A percentile compares a stretch with the other conserved stretches of the same genome.
Conservation (phyloP, 1,139 yeast genomes). For the Lodderomyces margitis region DNA sequence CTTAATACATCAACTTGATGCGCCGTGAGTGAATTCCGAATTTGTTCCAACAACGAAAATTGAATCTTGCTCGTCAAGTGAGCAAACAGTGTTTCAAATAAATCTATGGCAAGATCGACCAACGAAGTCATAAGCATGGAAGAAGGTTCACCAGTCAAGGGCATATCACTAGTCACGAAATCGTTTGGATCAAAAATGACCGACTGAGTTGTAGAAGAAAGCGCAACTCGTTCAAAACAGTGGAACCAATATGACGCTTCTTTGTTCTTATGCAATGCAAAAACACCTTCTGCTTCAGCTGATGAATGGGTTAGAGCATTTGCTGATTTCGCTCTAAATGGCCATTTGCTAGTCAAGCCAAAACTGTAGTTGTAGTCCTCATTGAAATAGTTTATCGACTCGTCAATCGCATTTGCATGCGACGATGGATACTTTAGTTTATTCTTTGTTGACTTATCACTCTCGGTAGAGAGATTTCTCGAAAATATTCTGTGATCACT, state of each 20-base stretch:
- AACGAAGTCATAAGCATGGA: slow-evolving; percentile 49
- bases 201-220: slow-evolving; percentile 26
- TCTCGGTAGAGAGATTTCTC: slow-evolving; percentile 19
- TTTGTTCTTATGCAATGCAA: not conserved
- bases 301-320: too few species aligned
- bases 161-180: slow-evolving; percentile 26
- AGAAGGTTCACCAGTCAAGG: slow-evolving; percentile 24
- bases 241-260: slow-evolving; percentile 29
- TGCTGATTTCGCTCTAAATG: too few species aligned
- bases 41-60: slow-evolving; percentile 77
- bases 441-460: slow-evolving; percentile 26
- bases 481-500: slow-evolving; percentile 39
- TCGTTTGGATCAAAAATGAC: slow-evolving; percentile 37
- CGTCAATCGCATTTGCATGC: slow-evolving; percentile 25
- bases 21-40: slow-evolving; percentile 52
- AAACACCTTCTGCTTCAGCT: not conserved
- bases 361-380: slow-evolving; percentile 39
- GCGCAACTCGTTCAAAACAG: slow-evolving; percentile 26
- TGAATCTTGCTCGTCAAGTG: slow-evolving; percentile 78
- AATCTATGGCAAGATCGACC: slow-evolving; percentile 74
- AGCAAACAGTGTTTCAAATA: slow-evolving; percentile 72
- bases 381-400: slow-evolving; percentile 21
- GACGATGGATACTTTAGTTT: slow-evolving; percentile 19
- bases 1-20: slow-evolving; percentile 32
- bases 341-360: slow-evolving; percentile 39